phyloP scores from a whole-genome alignment of 225 moss, liverwort and hornwort genomes.

The Neckera pumila region DNA sequence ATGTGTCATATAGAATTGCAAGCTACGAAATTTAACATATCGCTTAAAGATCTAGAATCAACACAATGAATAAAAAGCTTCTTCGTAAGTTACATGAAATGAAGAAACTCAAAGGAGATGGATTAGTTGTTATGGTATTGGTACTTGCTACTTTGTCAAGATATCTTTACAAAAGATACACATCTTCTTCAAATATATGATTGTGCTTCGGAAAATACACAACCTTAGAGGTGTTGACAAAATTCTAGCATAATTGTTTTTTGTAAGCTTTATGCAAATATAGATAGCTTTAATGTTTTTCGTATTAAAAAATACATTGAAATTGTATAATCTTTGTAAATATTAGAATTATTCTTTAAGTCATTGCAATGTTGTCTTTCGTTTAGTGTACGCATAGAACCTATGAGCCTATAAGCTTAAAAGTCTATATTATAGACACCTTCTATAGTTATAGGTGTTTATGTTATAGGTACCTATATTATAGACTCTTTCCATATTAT shows the following conservation, averaged over 20 bases:
- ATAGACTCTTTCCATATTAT: no score
- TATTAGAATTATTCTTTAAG: not conserved
- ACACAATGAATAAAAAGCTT: not conserved
- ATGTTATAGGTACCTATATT: no score
- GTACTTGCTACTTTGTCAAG: not conserved
- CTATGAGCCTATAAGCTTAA: no score
- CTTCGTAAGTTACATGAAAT: not conserved
- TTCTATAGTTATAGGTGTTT: no score
- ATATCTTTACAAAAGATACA: not conserved
- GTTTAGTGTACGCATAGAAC: not conserved
- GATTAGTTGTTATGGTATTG: not conserved
- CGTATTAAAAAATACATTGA: not conserved
- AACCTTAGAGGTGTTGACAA: not conserved
- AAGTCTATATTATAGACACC: no score
- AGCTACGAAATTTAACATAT: not conserved
- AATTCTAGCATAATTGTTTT: not conserved
- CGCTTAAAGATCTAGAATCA: accelerated
- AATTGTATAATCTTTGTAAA: not conserved
- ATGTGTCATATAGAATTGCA: not conserved
- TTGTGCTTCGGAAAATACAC: not conserved
- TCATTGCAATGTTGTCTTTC: not conserved
- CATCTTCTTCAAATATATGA: not conserved
- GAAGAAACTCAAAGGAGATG: not conserved
- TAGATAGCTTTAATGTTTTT: not conserved
- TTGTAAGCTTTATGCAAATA: not conserved